Evolutionary conservation across 2,329 filamentous ascomycete species (phyloP), one percentile per base, ranked within the genome.

Genomic region (Ramularia endophylla): DNA sequence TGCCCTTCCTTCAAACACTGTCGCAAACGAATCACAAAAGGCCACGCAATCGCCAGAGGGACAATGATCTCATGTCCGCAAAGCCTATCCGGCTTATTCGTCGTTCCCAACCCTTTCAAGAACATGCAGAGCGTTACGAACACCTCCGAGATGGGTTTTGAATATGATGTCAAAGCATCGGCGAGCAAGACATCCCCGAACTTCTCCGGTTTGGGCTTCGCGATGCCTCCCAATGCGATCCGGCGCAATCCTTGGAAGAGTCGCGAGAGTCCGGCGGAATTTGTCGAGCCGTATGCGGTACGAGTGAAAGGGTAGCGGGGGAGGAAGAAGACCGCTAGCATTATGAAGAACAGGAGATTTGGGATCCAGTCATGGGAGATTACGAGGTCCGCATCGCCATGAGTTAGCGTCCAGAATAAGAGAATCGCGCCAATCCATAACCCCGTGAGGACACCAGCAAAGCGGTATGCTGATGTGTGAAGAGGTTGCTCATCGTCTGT

Each of bases 141-240:
- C 9, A 95, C 68, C 63, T 98, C 92, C 17, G 83, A 90, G 19
- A 94, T 73, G 20, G 95, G 85, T 64, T 94, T 95, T 47, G 90
- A 83, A 63, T 97, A 98, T 57, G 86, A 94, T 30, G 92, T 98
- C 54, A 97, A 68, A 41, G 88, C 90, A 74, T 98, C 92, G 25
- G 92, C 89, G 13, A 98, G 78, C 44, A 98, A 69, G 38, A 97
- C 84, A 61, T 98, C 92, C 41, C 87, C 90, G 57, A 97, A 97
- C 60, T 94, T 95, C 40, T 90, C 88, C 64, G 95, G 85, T 53
- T 85, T 78, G 1, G 85, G 72, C 64, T 90, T 83, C 11, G 92
- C 90, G 17, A 98, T 74, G 0, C 90, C 89, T 17, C 92, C 92
- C 31, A 95, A 69, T 54, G 78, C 79, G 46, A 97, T 80, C 42